These are phyloP conservation scores for Backusella mclennaniae DNA, from an alignment of 192 early-diverging fungal genomes.

Conservation along the genomic window DNA sequence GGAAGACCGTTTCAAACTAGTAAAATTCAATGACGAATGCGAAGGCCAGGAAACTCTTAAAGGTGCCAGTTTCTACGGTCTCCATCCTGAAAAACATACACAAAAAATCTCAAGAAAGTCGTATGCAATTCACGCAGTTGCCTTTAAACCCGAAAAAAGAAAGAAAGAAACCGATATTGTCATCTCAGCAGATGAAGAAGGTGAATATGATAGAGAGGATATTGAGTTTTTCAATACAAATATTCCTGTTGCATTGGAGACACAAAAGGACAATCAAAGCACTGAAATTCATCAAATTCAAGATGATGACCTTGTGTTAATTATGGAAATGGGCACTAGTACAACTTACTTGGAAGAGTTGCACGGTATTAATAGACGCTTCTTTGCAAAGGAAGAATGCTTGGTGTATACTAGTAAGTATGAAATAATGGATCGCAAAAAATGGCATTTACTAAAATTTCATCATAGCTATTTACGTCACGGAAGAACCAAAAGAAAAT, in stretches of 20 bases:
- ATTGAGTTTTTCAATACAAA: neutral
- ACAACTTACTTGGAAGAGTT: neutral
- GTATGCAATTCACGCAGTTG: neutral
- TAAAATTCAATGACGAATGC: neutral
- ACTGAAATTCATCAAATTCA: neutral
- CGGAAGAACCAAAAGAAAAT: neutral
- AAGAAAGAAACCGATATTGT: neutral
- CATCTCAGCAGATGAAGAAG: neutral
- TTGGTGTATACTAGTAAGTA: constrained; percentile 17
- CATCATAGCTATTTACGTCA: neutral
- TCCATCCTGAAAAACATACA: neutral
- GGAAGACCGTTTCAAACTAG: neutral
- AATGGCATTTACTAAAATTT: neutral
- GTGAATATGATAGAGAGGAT: neutral
- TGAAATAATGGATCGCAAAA: neutral
- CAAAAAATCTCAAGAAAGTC: neutral
- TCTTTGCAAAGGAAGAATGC: constrained; percentile 11
- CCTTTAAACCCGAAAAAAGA: neutral
- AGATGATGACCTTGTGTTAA: neutral
- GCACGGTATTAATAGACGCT: constrained; percentile 4
- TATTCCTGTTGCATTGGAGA: neutral
- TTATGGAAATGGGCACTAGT: neutral
- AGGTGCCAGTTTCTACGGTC: neutral
- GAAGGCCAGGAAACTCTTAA: neutral
- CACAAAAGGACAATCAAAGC: neutral